Percentiles rank a stretch among this genome's conserved stretches.
These are phyloP conservation scores for Kitagawia praeruptora DNA, from an alignment of 129 eudicot genomes.

Conservation along the genomic window DNA sequence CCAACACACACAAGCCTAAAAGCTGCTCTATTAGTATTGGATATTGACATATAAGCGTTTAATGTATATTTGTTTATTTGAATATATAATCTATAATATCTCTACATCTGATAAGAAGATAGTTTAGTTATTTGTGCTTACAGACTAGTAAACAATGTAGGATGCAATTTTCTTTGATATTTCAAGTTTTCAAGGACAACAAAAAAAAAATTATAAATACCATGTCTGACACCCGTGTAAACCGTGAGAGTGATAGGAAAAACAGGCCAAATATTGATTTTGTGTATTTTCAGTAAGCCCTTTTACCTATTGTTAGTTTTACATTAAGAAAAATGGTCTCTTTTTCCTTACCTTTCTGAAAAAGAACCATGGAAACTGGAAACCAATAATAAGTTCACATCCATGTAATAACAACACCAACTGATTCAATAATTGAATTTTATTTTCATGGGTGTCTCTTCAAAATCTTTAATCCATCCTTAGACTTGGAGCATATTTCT, in stretches of 20 bases:
- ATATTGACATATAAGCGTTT: not conserved
- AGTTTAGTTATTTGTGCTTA: not conserved
- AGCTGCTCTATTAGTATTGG: not conserved
- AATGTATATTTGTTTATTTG: not conserved
- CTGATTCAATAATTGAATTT: conserved; percentile 26
- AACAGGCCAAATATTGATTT: not conserved
- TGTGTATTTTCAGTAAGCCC: not conserved
- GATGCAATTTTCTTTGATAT: not conserved
- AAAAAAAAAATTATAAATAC: not conserved
- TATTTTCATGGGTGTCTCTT: conserved; percentile 17
- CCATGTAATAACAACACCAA: conserved; percentile 15
- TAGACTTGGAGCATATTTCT: conserved; percentile 27
- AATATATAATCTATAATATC: not conserved
- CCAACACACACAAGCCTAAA: not conserved
- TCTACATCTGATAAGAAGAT: not conserved
- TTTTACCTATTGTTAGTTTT: not conserved
- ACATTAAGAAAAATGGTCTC: conserved; percentile 2
- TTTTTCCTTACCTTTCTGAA: conserved; percentile 14
- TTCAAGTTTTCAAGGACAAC: not conserved
- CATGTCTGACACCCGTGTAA: not conserved
- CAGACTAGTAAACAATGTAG: not conserved
- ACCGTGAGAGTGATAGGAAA: not conserved
- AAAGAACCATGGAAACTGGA: not conserved
- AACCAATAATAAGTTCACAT: too few species aligned
- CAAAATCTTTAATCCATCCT: conserved; percentile 24